Evolutionary conservation across 176 grass and related monocot genomes (phyloP), one percentile per base, ranked within the genome.

Genomic region (Avena insularis): DNA sequence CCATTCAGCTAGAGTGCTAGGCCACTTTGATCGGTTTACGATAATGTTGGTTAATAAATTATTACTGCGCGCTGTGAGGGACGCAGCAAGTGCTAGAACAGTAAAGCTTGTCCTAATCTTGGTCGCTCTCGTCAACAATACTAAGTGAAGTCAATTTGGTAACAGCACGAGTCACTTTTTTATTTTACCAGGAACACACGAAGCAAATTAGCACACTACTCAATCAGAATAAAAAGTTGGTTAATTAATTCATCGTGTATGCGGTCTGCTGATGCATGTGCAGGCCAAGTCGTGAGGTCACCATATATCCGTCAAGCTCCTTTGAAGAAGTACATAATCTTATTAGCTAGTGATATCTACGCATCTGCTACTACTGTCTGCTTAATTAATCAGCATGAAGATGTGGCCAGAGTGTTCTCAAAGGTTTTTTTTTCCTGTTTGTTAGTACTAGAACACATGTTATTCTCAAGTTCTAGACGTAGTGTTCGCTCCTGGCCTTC

Each of bases 331-430:
- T 77, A 50, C 50, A 55, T 56, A 16, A 77, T 77, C 75, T 77
- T 36, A 20, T 77, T 77, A 56, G 75, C 75, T 77, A 56, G 75
- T 77, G 75, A 56, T 77, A 77, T 77, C 75, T 77, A 77, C 75
- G 53, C 75, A 77, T 77, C 75, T 56, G 53, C 50, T 77, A 77
- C 75, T 56, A 77, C 74, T 16, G 4, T 14, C 62, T 65, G 0
- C 60, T 11, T 63, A 27, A 31, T 31, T 56, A 77, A 53, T 36
- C 8, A 77, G 50, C 27, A 56, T 77, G 14, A 77, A 56, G 27
- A 77, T 77, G 50, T 77, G 75, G 75, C 50, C 51, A 56, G 29
- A 33, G 29, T 77, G 25, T 36, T 57, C 50, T 36, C 75, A 5
- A 77, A 77, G 14, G 14, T 29, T 16, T 54, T 76, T 36, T 8